A percentile compares a stretch with the other conserved stretches of the same genome.
These are phyloP conservation scores for Cicer judaicum DNA, from an alignment of 306 rosid species.

Conservation along the genomic window DNA sequence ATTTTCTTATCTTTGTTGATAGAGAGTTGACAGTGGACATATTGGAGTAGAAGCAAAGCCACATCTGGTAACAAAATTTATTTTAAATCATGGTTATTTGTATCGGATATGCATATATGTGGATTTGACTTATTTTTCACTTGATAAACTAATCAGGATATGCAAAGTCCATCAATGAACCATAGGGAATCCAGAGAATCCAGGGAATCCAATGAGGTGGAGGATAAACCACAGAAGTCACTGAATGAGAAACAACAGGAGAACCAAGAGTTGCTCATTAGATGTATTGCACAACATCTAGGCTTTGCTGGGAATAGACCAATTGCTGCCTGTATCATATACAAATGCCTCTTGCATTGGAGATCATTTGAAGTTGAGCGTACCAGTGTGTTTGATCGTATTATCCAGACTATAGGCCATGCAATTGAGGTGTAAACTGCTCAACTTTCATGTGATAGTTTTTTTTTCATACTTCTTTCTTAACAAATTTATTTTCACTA, in stretches of 20 bases:
- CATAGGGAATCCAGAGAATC: conserved; percentile 57
- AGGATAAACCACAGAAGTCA: conserved; percentile 65
- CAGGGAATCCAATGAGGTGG: conserved; percentile 58
- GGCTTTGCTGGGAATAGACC: conserved; percentile 67
- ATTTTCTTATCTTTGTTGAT: conserved; percentile 51
- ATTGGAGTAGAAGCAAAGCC: conserved; percentile 64
- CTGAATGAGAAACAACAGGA: conserved; percentile 72
- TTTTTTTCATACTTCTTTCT: conserved; percentile 31
- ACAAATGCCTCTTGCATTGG: conserved; percentile 70
- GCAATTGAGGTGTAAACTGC: conserved; percentile 62
- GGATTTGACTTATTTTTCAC: conserved; percentile 41
- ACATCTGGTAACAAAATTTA: conserved; percentile 57
- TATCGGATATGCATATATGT: conserved; percentile 15
- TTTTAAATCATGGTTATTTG: conserved; percentile 33
- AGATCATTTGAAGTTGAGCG: conserved; percentile 75
- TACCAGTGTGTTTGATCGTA: conserved; percentile 65
- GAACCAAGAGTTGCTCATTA: conserved; percentile 68
- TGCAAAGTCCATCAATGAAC: conserved; percentile 67
- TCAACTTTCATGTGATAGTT: conserved; percentile 35
- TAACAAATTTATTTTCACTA: conserved; percentile 38
- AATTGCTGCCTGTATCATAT: conserved; percentile 62
- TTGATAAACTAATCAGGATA: conserved; percentile 57
- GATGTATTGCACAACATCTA: conserved; percentile 58
- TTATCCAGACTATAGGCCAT: conserved; percentile 61
- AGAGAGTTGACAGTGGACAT: conserved; percentile 85